A percentile compares a stretch with the other conserved stretches of the same genome.
Evolutionary conservation across 1,284 basidiomycete species (phyloP).

Genomic region (Blastosporella zonata): DNA sequence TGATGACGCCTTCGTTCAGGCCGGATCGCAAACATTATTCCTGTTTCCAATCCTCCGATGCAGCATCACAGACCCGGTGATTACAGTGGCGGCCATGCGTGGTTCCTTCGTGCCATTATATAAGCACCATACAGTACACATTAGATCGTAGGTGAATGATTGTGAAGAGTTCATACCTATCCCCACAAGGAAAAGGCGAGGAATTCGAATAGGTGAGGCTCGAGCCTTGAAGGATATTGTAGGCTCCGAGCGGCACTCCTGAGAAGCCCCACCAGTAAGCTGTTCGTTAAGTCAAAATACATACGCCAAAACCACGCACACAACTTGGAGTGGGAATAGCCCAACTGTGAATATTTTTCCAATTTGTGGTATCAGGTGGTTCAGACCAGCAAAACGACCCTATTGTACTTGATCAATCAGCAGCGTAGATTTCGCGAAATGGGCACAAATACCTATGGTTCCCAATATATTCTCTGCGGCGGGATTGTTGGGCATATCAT

Average conservation of each 20-base stretch:
- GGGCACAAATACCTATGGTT: conserved; percentile 43
- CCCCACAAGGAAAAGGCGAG: conserved; percentile 65
- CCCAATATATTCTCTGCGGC: conserved; percentile 59
- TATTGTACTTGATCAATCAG: conserved; percentile 21
- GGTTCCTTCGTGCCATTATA: conserved; percentile 53
- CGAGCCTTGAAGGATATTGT: conserved; percentile 63
- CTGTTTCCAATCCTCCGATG: conserved; percentile 58
- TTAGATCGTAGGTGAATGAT: no score
- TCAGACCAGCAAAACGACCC: conserved; percentile 69
- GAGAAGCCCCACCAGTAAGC: conserved; percentile 68
- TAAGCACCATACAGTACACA: conserved; percentile 45
- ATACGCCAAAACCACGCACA: conserved; percentile 61
- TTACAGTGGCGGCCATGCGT: conserved; percentile 23
- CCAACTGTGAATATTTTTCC: conserved; percentile 78
- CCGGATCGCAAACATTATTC: conserved; percentile 54
- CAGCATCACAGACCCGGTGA: conserved; percentile 35
- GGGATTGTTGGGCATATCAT: conserved; percentile 35
- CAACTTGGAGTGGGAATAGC: conserved; percentile 66
- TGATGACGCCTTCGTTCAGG: conserved; percentile 42
- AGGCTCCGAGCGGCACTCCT: conserved; percentile 66
- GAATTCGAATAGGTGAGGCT: conserved; percentile 74
- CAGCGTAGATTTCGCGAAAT: neutral
- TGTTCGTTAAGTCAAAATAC: conserved; percentile 22
- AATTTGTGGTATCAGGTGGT: conserved; percentile 75
- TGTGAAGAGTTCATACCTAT: conserved; percentile 52